phyloP scores from a whole-genome alignment of 2,329 filamentous ascomycete genomes.

The Aureobasidium sp. region DNA sequence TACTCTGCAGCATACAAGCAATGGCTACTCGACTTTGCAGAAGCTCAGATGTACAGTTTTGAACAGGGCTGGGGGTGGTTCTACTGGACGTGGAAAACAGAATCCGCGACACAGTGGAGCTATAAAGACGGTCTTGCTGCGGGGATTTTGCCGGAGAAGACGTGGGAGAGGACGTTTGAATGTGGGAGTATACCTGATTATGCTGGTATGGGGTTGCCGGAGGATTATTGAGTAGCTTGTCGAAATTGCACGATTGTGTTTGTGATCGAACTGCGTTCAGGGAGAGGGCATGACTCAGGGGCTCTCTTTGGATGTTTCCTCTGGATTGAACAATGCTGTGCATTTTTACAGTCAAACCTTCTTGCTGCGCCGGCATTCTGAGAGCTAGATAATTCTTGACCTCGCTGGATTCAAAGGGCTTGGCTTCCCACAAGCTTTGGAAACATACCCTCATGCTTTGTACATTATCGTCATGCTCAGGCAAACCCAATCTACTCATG shows the following conservation, averaged over 20 bases:
- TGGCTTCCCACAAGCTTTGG: no score
- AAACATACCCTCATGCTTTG: no score
- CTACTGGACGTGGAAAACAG: conserved; percentile 98
- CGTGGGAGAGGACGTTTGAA: conserved; percentile 34
- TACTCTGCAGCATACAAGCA: conserved; percentile 72
- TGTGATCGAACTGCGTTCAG: no score
- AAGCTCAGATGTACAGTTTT: conserved; percentile 93
- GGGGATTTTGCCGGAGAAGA: conserved; percentile 61
- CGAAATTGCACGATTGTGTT: no score
- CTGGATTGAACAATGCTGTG: no score
- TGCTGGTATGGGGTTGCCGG: conserved; percentile 30
- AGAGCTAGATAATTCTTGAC: no score
- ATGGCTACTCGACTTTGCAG: conserved; percentile 81
- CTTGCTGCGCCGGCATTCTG: no score
- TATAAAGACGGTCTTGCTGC: conserved; percentile 71
- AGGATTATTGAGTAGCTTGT: conserved; percentile 21
- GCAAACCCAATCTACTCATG: no score
- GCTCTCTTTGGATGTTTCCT: background rate
- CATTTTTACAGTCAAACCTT: no score
- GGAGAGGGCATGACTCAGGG: no score
- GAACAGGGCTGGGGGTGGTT: conserved; percentile 96
- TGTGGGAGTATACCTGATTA: conserved; percentile 35
- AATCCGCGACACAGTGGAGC: conserved; percentile 81
- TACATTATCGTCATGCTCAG: no score
- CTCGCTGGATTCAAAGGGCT: no score